Base-by-base conservation (phyloP, 768 basidiomycete species). In the Leucosporidium yakuticum region DNA sequence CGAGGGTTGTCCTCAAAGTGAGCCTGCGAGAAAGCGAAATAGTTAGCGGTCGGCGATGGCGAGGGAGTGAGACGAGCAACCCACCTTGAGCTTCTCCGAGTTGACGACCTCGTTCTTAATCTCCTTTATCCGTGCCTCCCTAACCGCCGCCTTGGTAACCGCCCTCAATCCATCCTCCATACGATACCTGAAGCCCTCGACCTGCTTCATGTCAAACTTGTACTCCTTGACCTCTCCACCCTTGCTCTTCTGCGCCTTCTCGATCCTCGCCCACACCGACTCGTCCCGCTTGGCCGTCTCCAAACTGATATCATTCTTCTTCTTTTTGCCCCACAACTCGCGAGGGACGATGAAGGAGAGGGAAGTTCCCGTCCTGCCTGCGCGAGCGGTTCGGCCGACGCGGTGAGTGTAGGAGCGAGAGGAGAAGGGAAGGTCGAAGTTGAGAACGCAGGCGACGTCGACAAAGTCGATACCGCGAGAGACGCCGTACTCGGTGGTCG, bases 1-100 rank as follows among this genome's bases (percentile, higher is more conserved):
- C 90, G 82, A 1, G 95, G 95, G 76, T 98, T 93, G 76, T 97
- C 93, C 76, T 97, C 93, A 70, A 99, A 97, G 79, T 98, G 95
- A 9, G 93, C 91, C 94, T 97, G 21, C 2, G 34, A 51, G 48
- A 9, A 47, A 6, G 31, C 12, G 49, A 61, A 20, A 54, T n/a
- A 21, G 8, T 21, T n/a, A 25, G 63, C 23, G 14, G n/a, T n/a
- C n/a, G n/a, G 61, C 39, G 58, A 27, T 23, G 4, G 44, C 25
- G 59, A 59, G 39, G 59, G 2, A 7, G 44, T 8, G 31, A 0
- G 48, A 31, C 36, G 47, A n/a, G 20, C 20, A 61, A 75, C 84
- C 47, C 67, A 93, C 94, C 85, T 97, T 97, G 58, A 98, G 85
- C 79, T 94, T 97, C 75, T 95, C 92, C 53, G 91, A 94, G 77